phyloP scores from a whole-genome alignment of 805 yeast genomes.

The Candida broadrunensis region DNA sequence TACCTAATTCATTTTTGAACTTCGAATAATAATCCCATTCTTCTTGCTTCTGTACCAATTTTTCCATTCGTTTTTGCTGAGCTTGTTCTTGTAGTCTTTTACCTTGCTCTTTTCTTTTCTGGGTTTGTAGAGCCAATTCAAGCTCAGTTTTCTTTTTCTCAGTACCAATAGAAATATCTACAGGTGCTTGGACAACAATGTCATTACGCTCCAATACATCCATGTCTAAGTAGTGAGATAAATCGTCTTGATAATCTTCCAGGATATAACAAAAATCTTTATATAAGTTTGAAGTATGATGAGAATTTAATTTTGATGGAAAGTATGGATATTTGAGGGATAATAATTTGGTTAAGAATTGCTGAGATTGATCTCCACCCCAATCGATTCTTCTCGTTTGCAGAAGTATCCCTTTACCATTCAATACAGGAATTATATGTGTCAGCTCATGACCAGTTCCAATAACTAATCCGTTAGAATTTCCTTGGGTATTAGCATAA shows the following conservation, averaged over 20 bases:
- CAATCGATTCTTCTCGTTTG: constrained; percentile 82
- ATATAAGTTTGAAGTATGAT: constrained; percentile 66
- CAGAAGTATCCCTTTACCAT: constrained; percentile 62
- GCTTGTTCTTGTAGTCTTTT: constrained; percentile 91
- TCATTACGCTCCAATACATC: constrained; percentile 68
- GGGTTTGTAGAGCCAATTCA: constrained; percentile 73
- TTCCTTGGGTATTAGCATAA: constrained; percentile 53
- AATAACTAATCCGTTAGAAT: constrained; percentile 64
- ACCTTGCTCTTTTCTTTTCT: constrained; percentile 81
- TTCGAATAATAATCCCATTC: constrained; percentile 70
- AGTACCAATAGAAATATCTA: constrained; percentile 55
- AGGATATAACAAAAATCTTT: constrained; percentile 80
- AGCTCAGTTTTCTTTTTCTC: constrained; percentile 78
- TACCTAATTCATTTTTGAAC: constrained; percentile 50
- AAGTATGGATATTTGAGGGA: constrained; percentile 87
- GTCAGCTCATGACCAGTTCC: constrained; percentile 83
- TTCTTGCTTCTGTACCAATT: constrained; percentile 72
- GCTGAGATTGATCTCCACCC: constrained; percentile 80
- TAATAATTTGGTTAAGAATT: constrained; percentile 59
- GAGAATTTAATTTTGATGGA: constrained; percentile 65
- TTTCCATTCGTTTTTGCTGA: constrained; percentile 76
- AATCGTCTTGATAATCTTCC: constrained; percentile 61
- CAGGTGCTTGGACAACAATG: constrained; percentile 77
- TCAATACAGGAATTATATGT: constrained; percentile 73
- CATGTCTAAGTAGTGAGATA: constrained; percentile 53